Conservation (phyloP, 208 protist genomes). For the Trypanosoma mega region DNA sequence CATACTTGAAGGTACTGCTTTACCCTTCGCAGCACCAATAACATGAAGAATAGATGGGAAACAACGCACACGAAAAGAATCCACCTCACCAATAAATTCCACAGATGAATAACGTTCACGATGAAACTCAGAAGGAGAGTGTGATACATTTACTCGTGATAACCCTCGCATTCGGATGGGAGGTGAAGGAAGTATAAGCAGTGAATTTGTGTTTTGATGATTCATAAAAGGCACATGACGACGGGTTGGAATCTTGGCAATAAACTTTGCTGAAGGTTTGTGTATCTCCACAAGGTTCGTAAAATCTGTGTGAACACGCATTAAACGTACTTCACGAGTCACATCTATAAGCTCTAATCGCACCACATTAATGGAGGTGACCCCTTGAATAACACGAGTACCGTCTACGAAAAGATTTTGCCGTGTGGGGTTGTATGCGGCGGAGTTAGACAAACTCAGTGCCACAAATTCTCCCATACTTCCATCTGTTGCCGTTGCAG, state of each 20-base stretch:
- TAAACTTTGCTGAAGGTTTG: constrained; percentile 52
- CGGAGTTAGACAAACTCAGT: too few relatives aligned
- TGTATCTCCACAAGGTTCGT: constrained; percentile 41
- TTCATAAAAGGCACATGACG: not conserved
- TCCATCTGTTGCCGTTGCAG: too few relatives aligned
- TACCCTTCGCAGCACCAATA: constrained; percentile 4
- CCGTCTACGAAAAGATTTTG: constrained; percentile 28
- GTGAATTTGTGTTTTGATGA: too few relatives aligned
- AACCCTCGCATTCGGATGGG: too few relatives aligned
- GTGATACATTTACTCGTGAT: not conserved
- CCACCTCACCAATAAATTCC: constrained; percentile 62
- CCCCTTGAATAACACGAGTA: constrained; percentile 58
- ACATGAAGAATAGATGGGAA: constrained; percentile 34
- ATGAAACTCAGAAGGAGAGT: not conserved
- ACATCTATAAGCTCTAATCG: constrained; percentile 52
- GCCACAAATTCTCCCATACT: too few relatives aligned
- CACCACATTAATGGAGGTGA: constrained; percentile 36
- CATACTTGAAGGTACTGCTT: constrained; percentile 2
- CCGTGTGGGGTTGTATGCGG: too few relatives aligned
- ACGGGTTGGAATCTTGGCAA: constrained; percentile 42
- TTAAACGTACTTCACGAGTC: constrained; percentile 31
- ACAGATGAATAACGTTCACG: constrained; percentile 43
- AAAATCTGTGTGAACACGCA: constrained; percentile 36
- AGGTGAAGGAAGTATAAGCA: too few relatives aligned
- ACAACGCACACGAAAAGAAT: constrained; percentile 27